Conservation (phyloP, 192 early-diverging fungal species). For the Mortierella antarctica region DNA sequence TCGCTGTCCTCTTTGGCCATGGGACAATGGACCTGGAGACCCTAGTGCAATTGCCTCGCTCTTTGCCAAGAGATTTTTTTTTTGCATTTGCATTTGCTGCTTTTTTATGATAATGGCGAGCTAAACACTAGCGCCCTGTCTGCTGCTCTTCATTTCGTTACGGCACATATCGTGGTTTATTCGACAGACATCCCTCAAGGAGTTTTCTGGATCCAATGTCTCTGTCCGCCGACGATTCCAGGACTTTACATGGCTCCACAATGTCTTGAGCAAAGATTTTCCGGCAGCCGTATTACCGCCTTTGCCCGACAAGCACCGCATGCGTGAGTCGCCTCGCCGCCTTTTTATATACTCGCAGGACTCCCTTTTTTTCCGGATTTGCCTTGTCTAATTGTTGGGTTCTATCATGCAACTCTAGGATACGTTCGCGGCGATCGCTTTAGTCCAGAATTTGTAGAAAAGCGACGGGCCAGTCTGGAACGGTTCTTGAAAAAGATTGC, state of each 20-base stretch:
- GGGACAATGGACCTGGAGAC: too few relatives aligned
- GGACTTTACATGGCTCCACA: constrained; percentile 93
- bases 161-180: not conserved
- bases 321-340: constrained; percentile 64
- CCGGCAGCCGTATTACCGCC: constrained; percentile 89
- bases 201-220: constrained; percentile 63
- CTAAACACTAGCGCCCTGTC: not conserved
- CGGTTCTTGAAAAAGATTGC: constrained; percentile 86
- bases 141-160: not conserved
- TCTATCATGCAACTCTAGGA: constrained; percentile 59
- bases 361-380: not conserved
- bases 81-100: constrained; percentile 9
- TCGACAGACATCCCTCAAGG: constrained; percentile 69
- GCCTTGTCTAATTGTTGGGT: not conserved
- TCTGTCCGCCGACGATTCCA: constrained; percentile 90
- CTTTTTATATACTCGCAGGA: not conserved
- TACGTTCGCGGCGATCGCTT: constrained; percentile 97
- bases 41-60: too few relatives aligned
- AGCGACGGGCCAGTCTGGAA: constrained; percentile 81
- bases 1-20: too few relatives aligned
- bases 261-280: constrained; percentile 77
- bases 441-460: constrained; percentile 90
- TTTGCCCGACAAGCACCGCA: constrained; percentile 90
- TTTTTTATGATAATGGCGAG: not conserved
- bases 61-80: constrained; percentile 23